A percentile compares a stretch with the other conserved stretches of the same genome.
Conservation (phyloP, 352 stramenopile genomes). For the Phytophthora constricta region DNA sequence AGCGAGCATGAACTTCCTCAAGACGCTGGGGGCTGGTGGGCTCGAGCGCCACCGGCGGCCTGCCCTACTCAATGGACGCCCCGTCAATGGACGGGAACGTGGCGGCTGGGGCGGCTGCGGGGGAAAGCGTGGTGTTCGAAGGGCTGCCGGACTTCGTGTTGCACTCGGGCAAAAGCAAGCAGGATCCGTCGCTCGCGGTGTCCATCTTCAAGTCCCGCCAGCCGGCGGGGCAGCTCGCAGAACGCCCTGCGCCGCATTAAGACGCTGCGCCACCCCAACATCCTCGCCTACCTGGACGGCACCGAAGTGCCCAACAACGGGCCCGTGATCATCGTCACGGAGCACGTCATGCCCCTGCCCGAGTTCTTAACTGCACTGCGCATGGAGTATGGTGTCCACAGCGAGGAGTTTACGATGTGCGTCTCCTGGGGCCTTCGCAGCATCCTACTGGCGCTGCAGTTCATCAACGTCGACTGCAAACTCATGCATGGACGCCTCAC, state of each 20-base stretch:
- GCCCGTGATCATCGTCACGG: conserved; percentile 94
- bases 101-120: conserved; percentile 44
- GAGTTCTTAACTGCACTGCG: conserved; percentile 87
- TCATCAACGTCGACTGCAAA: conserved; percentile 95
- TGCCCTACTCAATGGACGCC: conserved; percentile 71
- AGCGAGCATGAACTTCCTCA: conserved; percentile 87
- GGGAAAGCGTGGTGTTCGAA: conserved; percentile 61
- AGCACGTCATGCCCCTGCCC: conserved; percentile 91
- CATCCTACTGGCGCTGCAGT: conserved; percentile 93
- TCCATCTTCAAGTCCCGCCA: conserved; percentile 95
- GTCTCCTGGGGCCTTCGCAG: conserved; percentile 94
- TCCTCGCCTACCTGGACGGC: conserved; percentile 90
- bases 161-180: conserved; percentile 87
- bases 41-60: conserved; percentile 65
- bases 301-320: conserved; percentile 80
- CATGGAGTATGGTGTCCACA: conserved; percentile 59
- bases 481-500: conserved; percentile 92
- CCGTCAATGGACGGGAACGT: conserved; percentile 45
- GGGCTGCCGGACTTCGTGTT: conserved; percentile 84
- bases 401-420: conserved; percentile 83
- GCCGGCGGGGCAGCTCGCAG: conserved; percentile 75
- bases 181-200: conserved; percentile 74
- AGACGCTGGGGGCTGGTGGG: conserved; percentile 83
- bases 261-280: conserved; percentile 94
- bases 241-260: conserved; percentile 94